A percentile compares a stretch with the other conserved stretches of the same genome.
phyloP scores from a whole-genome alignment of 768 basidiomycete species.

The Amanita muscaria region DNA sequence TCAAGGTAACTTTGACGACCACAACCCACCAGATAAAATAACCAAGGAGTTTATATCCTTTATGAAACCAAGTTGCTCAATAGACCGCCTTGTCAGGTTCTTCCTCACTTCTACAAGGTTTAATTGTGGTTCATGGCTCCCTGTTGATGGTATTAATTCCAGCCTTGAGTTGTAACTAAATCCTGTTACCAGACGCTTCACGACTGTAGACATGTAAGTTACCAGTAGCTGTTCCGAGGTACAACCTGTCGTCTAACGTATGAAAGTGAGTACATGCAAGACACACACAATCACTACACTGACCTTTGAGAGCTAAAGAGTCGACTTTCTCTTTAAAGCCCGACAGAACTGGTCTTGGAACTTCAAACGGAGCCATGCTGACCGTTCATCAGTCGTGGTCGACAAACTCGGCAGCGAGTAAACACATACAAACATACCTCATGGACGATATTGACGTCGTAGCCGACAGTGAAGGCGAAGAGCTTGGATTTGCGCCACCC shows the following conservation, averaged over 20 bases:
- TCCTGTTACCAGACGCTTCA: slow-evolving; percentile 30
- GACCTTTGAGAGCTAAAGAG: slow-evolving; percentile 34
- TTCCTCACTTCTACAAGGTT: slow-evolving; percentile 60
- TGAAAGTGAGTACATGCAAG: neutral
- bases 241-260: slow-evolving; percentile 46
- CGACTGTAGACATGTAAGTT: slow-evolving; percentile 45
- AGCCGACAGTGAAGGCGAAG: slow-evolving; percentile 6
- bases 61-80: slow-evolving; percentile 85
- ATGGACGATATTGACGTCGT: slow-evolving; percentile 4
- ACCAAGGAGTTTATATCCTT: slow-evolving; percentile 82
- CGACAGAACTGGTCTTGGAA: slow-evolving; percentile 21
- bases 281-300: neutral
- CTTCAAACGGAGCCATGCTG: slow-evolving; percentile 24
- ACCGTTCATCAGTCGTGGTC: neutral
- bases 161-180: neutral
- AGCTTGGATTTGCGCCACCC: neutral
- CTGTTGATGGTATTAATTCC: slow-evolving; percentile 8
- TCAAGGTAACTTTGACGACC: slow-evolving; percentile 70
- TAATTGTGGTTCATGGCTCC: slow-evolving; percentile 25
- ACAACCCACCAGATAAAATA: slow-evolving; percentile 64
- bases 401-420: neutral
- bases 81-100: slow-evolving; percentile 51
- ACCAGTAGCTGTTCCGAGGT: slow-evolving; percentile 52
- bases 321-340: slow-evolving; percentile 41
- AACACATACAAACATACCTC: slow-evolving; percentile 1